Percentiles rank a stretch among this genome's conserved stretches.
phyloP scores from a whole-genome alignment of 1,284 basidiomycete species.

The Violaceomyces palustris region DNA sequence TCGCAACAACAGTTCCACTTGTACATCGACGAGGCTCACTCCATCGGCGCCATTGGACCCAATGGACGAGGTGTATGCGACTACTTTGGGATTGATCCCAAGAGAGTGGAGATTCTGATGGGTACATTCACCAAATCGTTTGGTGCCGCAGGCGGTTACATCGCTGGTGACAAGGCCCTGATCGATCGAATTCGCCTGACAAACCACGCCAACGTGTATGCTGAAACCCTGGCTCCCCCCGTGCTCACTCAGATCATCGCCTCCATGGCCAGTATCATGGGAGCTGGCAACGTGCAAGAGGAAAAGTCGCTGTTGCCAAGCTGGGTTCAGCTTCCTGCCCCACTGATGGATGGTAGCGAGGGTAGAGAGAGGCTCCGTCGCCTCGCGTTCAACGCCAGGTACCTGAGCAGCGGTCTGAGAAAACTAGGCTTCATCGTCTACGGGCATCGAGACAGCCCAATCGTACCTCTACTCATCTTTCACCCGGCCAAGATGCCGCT shows the following conservation, averaged over 20 bases:
- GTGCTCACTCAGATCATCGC: conserved; percentile 86
- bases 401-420: conserved; percentile 77
- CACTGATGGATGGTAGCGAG: conserved; percentile 57
- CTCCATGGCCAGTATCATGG: conserved; percentile 96
- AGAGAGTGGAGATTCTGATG: conserved; percentile 87
- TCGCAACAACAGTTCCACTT: conserved; percentile 79
- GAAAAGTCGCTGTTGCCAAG: conserved; percentile 42
- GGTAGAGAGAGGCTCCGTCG: conserved; percentile 75
- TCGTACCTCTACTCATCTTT: conserved; percentile 88
- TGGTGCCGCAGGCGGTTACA: conserved; percentile 93
- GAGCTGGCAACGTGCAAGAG: conserved; percentile 53
- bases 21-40: conserved; percentile 95
- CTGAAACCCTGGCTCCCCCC: conserved; percentile 84
- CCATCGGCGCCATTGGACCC: conserved; percentile 89
- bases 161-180: conserved; percentile 74
- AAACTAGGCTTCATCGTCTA: conserved; percentile 97
- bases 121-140: conserved; percentile 99
- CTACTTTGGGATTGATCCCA: conserved; percentile 84
- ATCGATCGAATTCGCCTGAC: conserved; percentile 76
- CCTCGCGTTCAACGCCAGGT: conserved; percentile 90
- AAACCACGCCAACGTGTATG: conserved; percentile 80
- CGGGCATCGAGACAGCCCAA: conserved; percentile 83
- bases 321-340: conserved; percentile 43
- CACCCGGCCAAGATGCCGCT: conserved; percentile 63
- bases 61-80: conserved; percentile 90